A percentile compares a stretch with the other conserved stretches of the same genome.
phyloP scores from a whole-genome alignment of 768 basidiomycete genomes.

The Lenzites betulinus region DNA sequence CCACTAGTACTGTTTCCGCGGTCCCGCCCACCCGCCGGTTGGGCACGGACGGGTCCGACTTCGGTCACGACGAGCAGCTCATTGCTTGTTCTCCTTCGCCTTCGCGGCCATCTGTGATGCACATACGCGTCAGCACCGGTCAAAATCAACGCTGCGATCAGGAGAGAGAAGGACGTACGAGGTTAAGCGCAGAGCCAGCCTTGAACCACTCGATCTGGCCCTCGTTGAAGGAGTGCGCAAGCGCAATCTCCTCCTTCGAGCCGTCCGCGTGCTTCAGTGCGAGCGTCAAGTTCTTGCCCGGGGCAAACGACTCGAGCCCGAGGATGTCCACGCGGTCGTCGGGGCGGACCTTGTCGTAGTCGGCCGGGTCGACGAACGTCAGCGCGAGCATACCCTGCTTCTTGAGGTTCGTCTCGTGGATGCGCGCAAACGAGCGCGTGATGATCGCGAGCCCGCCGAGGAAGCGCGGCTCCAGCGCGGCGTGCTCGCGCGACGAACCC shows the following conservation, averaged over 20 bases:
- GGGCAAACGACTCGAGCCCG: slow-evolving; percentile 86
- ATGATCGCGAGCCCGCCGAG: slow-evolving; percentile 96
- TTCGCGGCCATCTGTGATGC: slow-evolving; percentile 63
- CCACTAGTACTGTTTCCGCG: neutral
- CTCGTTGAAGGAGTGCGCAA: slow-evolving; percentile 95
- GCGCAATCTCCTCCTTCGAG: slow-evolving; percentile 68
- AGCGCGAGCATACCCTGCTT: slow-evolving; percentile 99
- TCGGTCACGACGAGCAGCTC: slow-evolving; percentile 14
- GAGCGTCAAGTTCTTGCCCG: slow-evolving; percentile 89
- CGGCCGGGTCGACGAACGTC: slow-evolving; percentile 87
- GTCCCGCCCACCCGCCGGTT: too few species aligned
- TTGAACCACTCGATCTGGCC: slow-evolving; percentile 99
- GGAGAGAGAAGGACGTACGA: slow-evolving; percentile 48
- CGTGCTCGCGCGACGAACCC: slow-evolving; percentile 97
- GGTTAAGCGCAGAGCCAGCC: slow-evolving; percentile 91
- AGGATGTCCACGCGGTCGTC: slow-evolving; percentile 87
- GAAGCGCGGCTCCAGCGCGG: slow-evolving; percentile 93
- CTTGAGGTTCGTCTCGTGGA: slow-evolving; percentile 98
- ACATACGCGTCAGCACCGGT: slow-evolving; percentile 18
- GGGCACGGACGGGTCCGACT: too few species aligned
- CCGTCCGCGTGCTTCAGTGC: slow-evolving; percentile 84
- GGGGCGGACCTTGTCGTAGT: slow-evolving; percentile 92
- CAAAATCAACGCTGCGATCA: neutral
- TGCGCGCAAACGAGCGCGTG: slow-evolving; percentile 94
- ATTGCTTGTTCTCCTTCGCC: slow-evolving; percentile 45